Evolutionary conservation across 2,329 filamentous ascomycete species (phyloP), one percentile per base, ranked within the genome.

Genomic region (Paecilomyces formosus): DNA sequence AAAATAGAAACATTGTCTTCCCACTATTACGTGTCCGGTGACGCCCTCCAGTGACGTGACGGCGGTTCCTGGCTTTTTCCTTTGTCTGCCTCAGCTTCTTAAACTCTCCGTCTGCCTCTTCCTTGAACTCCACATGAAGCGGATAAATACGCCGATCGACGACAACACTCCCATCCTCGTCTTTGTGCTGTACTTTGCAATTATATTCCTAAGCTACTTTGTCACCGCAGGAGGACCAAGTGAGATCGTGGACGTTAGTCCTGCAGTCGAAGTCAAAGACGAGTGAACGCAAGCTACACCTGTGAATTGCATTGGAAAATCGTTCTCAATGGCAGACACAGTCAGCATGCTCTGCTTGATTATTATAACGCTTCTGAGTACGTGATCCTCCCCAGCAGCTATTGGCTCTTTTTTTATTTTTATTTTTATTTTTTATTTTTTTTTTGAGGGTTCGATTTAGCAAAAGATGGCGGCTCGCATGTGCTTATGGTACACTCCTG

Each of bases 111-210:
- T 6, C 21, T 26, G 7, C 50, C 13, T 7, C 8, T 4, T 15
- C n/a, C 18, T 21, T 9, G 18, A 26, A 26, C 12, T 26, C 54
- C 52, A 22, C 54, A 68, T 67, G 64, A 69, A 67, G 57, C 67
- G 58, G 56, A 57, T 66, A 33, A 62, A 65, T 51, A 62, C 64
- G 15, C n/a, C 60, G 30, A 63, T 55, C 13, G 68, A 69, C n/a
- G 67, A 69, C 55, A 64, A 63, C 53, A 33, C 63, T 33, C 65
- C 68, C 59, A 56, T 66, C 60, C 65, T 65, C 57, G 69, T 68
- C 58, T 68, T 67, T 57, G 30, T 67, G 50, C 65, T 71, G 33
- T 63, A 70, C 28, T 65, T 70, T 49, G 54, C 60, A 18, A 68
- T 69, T 13, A 57, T 69, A 8, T 51, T 65, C 15, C 61, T 72